Evolutionary conservation across 768 basidiomycete species (phyloP).

Genomic region (Tricholoma flavovirens): DNA sequence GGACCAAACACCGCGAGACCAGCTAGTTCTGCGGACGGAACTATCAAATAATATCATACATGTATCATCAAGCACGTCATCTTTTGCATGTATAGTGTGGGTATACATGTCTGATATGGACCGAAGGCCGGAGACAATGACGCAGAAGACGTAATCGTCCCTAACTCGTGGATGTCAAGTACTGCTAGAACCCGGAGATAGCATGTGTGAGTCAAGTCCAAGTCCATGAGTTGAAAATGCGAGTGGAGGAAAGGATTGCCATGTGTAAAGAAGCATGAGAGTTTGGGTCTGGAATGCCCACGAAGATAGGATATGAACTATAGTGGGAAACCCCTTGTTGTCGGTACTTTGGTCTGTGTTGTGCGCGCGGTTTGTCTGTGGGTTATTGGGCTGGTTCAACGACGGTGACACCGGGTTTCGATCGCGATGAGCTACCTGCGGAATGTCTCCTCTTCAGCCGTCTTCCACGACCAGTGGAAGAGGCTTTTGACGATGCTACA

Average conservation of each 20-base stretch:
- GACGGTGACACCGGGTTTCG: slow-evolving; percentile 14
- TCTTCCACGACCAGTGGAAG: slow-evolving; percentile 28
- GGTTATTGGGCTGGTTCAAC: neutral
- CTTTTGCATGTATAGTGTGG: neutral
- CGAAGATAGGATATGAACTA: neutral
- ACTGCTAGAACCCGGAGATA: neutral
- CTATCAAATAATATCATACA: too few relatives aligned
- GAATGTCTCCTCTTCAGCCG: slow-evolving; percentile 49
- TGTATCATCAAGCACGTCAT: neutral
- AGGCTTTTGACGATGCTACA: slow-evolving; percentile 29
- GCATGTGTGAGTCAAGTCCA: neutral
- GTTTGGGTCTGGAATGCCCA: neutral
- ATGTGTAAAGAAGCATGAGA: neutral
- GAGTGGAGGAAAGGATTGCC: neutral
- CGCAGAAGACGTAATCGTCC: neutral
- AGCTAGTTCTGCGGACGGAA: neutral
- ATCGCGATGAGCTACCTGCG: slow-evolving; percentile 26
- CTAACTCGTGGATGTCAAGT: neutral
- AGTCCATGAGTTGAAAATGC: neutral
- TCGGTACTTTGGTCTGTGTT: too few relatives aligned
- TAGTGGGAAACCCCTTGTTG: neutral
- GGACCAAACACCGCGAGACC: neutral
- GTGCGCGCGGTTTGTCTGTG: too few relatives aligned
- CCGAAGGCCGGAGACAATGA: neutral
- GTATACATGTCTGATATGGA: neutral